Evolutionary conservation across 352 stramenopile species (phyloP).

Genomic region (Phytopythium ostracodes): DNA sequence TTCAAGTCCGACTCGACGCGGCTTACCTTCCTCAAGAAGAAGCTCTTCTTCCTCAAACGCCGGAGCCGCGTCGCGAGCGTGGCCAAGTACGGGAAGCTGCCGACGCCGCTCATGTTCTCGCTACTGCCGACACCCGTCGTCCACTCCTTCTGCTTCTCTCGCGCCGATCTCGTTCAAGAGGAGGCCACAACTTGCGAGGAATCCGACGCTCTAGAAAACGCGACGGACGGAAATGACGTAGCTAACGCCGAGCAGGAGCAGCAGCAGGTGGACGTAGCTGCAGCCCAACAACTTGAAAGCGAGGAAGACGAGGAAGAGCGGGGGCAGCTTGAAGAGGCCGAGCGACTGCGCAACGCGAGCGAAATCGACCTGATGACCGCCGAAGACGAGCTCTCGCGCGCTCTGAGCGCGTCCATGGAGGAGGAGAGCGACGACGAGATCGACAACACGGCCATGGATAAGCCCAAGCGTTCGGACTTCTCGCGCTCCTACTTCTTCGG

Average conservation of each 20-base stretch:
- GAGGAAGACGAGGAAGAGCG: constrained; percentile 24
- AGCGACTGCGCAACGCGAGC: constrained; percentile 9
- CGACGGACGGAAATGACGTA: not conserved
- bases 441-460: constrained; percentile 11
- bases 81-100: constrained; percentile 36
- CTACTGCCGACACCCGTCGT: constrained; percentile 27
- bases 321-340: constrained; percentile 11
- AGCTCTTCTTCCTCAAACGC: constrained; percentile 40
- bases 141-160: constrained; percentile 17
- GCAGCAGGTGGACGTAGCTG: not conserved
- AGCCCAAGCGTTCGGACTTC: constrained; percentile 67
- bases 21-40: constrained; percentile 45
- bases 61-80: constrained; percentile 36
- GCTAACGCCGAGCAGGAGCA: not conserved
- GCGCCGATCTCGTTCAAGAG: not conserved
- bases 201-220: too few relatives aligned
- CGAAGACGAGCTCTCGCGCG: constrained; percentile 33
- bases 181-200: constrained; percentile 7
- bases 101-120: constrained; percentile 40
- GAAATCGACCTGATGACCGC: constrained; percentile 25
- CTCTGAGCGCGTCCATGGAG: constrained; percentile 31
- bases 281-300: constrained; percentile 1
- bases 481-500: constrained; percentile 70
- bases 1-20: constrained; percentile 37
- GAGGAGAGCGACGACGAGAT: constrained; percentile 40